phyloP scores from a whole-genome alignment of 225 moss, liverwort and hornwort genomes.

The Antitrichia curtipendula region DNA sequence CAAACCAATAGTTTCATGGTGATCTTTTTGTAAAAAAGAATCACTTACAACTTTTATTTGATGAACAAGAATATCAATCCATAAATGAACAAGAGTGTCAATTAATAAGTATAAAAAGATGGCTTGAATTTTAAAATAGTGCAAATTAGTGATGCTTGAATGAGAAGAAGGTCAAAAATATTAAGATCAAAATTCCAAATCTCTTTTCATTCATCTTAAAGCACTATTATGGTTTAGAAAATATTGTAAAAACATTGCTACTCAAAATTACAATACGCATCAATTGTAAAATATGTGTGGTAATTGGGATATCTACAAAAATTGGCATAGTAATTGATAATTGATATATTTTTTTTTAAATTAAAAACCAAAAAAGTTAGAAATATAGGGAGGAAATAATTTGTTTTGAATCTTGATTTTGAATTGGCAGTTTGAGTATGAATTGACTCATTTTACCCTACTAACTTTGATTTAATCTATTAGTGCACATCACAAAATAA shows the following conservation, averaged over 20 bases:
- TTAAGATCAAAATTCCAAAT: not conserved
- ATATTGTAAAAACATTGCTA: fast-evolving
- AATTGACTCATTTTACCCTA: not conserved
- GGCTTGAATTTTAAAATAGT: not conserved
- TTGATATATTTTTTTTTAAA: not conserved
- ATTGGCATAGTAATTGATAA: not conserved
- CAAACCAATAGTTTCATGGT: not conserved
- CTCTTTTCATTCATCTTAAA: not conserved
- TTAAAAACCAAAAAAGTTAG: not conserved
- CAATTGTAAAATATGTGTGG: not conserved
- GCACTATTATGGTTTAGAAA: not conserved
- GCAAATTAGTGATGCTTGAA: not conserved
- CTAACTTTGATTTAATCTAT: not conserved
- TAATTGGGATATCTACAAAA: not conserved
- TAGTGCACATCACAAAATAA: not conserved
- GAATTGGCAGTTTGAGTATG: not conserved
- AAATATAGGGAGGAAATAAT: not conserved
- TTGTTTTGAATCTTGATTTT: not conserved
- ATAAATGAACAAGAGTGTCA: not conserved
- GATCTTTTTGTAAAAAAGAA: not conserved
- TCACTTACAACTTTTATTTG: not conserved
- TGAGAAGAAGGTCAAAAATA: not conserved
- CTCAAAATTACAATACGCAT: not conserved
- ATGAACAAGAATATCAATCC: not conserved
- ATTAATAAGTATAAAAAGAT: not conserved